phyloP scores from a whole-genome alignment of 768 basidiomycete genomes.

The Hericium coralloides region DNA sequence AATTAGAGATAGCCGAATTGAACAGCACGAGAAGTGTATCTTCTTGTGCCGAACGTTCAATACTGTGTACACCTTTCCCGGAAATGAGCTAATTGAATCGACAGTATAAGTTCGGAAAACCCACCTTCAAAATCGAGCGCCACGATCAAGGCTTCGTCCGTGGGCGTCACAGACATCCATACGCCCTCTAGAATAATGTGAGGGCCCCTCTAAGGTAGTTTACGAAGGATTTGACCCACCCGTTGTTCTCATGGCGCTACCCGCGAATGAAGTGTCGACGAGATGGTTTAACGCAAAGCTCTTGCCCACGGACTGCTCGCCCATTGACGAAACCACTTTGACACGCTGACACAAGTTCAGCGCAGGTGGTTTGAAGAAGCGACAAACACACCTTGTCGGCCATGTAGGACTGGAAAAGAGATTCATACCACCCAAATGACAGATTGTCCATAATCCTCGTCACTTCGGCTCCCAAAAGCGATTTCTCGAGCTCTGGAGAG shows the following conservation, averaged over 20 bases:
- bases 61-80: conserved; percentile 44
- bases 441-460: conserved; percentile 44
- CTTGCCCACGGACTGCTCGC: conserved; percentile 60
- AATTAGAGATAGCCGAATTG: conserved; percentile 56
- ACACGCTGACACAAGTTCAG: conserved; percentile 32
- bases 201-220: not conserved
- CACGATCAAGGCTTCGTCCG: conserved; percentile 42
- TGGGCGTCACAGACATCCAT: conserved; percentile 62
- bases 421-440: conserved; percentile 59
- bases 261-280: conserved; percentile 56
- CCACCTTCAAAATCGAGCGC: conserved; percentile 58
- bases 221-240: conserved; percentile 17
- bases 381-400: conserved; percentile 53
- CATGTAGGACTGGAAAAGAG: conserved; percentile 54
- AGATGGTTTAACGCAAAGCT: conserved; percentile 53
- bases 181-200: conserved; percentile 37
- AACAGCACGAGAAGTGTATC: conserved; percentile 56
- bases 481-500: conserved; percentile 40
- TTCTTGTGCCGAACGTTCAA: conserved; percentile 55
- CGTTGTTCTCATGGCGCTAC: conserved; percentile 58
- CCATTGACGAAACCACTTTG: conserved; percentile 60
- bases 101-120: not conserved
- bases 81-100: no score
- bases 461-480: conserved; percentile 52
- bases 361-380: conserved; percentile 34